Evolutionary conservation across 805 yeast genomes (phyloP), one percentile per base, ranked within the genome.

Genomic region (Cyberlindnera samutprakarnensis): DNA sequence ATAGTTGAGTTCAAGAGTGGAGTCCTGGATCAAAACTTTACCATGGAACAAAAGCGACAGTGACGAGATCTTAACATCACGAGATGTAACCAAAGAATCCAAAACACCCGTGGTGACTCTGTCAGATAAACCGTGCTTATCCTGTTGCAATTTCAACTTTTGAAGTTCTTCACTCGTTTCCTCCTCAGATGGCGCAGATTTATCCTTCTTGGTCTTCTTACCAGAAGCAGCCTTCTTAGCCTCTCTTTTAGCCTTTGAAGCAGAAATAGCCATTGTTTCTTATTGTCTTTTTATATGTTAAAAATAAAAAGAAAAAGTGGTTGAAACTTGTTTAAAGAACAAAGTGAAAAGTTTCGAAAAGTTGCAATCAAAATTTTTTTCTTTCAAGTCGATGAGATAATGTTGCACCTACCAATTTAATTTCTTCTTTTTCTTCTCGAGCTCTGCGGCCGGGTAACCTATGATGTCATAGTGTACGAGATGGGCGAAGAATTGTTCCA

Each of bases 101-200:
- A 92, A 69, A 28, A 92, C 98, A 72, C 98, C 98, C 27, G 98
- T 90, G 47, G 90, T 83, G 45, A 90, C 98, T 70, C 98, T 84
- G 62, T 90, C 98, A 28, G 96, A 85, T 36, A 90, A 55, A 47
- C 98, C 98, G 52, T 87, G 79, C 57, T 84, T 78, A 62, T 90
- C 98, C 57, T 82, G 81, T 66, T 90, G 98, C 56, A 88, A 66
- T 62, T 90, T 90, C 66, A 90, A 70, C 62, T 85, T 79, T 41
- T 78, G 82, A 53, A 92, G 76, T 56, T 76, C 85, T 40, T 79
- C 75, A 31, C 83, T 81, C 30, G 81, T 72, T n/a, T n/a, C n/a
- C 32, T 68, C 69, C 14, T 57, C 66, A 39, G 68, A 77, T 48
- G 68, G 75, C 54, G 43, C 49, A 21, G 33, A 24, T 14, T 57